Conservation (phyloP, 352 stramenopile species). For the Phytophthora palmivora region DNA sequence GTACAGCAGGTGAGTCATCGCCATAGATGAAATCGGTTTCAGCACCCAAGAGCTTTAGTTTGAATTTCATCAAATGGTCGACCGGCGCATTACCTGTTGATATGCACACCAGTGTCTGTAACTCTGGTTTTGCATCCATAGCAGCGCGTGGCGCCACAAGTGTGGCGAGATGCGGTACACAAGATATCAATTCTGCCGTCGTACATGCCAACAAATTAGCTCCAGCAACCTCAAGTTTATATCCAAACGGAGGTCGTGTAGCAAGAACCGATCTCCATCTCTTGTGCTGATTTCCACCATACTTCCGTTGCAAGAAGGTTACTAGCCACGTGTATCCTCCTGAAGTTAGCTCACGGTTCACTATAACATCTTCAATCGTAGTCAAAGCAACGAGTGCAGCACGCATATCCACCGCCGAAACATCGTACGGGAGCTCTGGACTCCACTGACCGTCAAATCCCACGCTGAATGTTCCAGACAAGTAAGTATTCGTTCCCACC, state of each 20-base stretch:
- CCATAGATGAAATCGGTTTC: slow-evolving; percentile 41
- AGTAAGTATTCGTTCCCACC: slow-evolving; percentile 44
- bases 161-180: slow-evolving; percentile 52
- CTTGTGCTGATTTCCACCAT: slow-evolving; percentile 67
- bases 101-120: slow-evolving; percentile 68
- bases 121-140: slow-evolving; percentile 51
- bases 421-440: slow-evolving; percentile 85
- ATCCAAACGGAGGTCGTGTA: slow-evolving; percentile 33
- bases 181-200: slow-evolving; percentile 44
- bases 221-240: slow-evolving; percentile 63
- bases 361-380: slow-evolving; percentile 64
- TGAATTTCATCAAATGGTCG: slow-evolving; percentile 51
- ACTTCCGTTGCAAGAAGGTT: slow-evolving; percentile 65
- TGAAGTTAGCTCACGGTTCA: slow-evolving; percentile 59
- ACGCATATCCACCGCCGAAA: slow-evolving; percentile 86
- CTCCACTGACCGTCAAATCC: slow-evolving; percentile 90
- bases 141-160: slow-evolving; percentile 52
- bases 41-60: slow-evolving; percentile 61
- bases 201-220: slow-evolving; percentile 70
- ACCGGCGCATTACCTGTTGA: slow-evolving; percentile 23
- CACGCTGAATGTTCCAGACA: slow-evolving; percentile 90
- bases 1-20: slow-evolving; percentile 12
- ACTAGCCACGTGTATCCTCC: slow-evolving; percentile 86
- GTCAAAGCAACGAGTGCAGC: slow-evolving; percentile 50
- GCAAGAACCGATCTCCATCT: slow-evolving; percentile 54